These are phyloP conservation scores for Boletus sp. DNA, from an alignment of 1,284 basidiomycete species.

Conservation along the genomic window DNA sequence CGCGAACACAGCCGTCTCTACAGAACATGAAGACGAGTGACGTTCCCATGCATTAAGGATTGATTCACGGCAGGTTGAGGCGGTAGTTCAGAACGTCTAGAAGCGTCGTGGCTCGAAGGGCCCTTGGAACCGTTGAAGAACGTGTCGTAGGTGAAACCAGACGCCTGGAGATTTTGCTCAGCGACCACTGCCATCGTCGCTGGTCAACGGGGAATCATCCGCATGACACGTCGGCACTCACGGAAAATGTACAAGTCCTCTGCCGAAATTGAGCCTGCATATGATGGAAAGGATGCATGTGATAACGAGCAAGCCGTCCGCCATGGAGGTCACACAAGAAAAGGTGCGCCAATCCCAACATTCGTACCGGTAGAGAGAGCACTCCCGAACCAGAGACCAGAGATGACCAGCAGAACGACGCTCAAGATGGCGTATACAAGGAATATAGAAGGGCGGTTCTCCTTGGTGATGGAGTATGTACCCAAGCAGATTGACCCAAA, in stretches of 20 bases:
- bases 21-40: constrained; percentile 5
- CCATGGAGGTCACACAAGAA: constrained; percentile 40
- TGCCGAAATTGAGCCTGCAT: constrained; percentile 50
- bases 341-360: constrained; percentile 50
- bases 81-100: neutral
- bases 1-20: constrained; percentile 2
- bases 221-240: constrained; percentile 26
- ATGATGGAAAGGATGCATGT: constrained; percentile 42
- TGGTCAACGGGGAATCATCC: too few relatives aligned
- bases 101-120: neutral
- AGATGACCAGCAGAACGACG: constrained; percentile 38
- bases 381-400: constrained; percentile 43
- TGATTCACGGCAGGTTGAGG: neutral
- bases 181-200: constrained; percentile 13
- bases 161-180: constrained; percentile 13
- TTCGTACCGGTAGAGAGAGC: constrained; percentile 47
- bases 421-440: constrained; percentile 42
- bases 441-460: constrained; percentile 42
- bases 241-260: constrained; percentile 47
- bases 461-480: constrained; percentile 46
- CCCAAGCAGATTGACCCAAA: constrained; percentile 35
- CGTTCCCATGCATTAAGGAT: neutral
- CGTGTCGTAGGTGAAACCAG: constrained; percentile 20
- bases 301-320: constrained; percentile 37
- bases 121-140: constrained; percentile 8